Base-by-base conservation (phyloP, 2,329 filamentous ascomycete species). In the Trichophyton mentagrophytes region DNA sequence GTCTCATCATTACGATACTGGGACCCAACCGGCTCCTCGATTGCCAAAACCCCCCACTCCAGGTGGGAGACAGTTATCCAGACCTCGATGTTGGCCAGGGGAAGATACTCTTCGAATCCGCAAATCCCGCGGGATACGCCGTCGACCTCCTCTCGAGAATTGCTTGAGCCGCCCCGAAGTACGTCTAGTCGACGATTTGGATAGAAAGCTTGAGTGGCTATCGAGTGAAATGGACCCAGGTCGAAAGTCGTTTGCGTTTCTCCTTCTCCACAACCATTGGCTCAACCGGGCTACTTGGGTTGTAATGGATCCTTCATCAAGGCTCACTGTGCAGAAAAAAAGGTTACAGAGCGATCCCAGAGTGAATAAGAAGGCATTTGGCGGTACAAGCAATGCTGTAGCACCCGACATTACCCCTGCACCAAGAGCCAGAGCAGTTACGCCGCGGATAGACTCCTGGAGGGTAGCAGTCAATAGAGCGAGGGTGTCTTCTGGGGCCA, bases 261-360 rank as follows among this genome's bases (percentile, higher is more conserved):
- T 71, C 25, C 61, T 73, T 22, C 68, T 76, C 46, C 69, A 73
- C 36, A 75, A 74, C 56, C 74, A 75, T 61, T 76, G 74, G 73
- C 58, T 76, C n/a, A 76, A 75, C 59, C 68, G 63, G 46, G 66
- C 70, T 36, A 75, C 73, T 1, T 75, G 73, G 73, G 55, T 73
- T 20, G 72, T 76, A 30, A 67, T 69, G 46, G 73, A 75, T 60
- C 72, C 74, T 7, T 63, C 69, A n/a, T 75, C 72, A 30, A 68
- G 74, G 58, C 67, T 73, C 27, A 61, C 70, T 5, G 65, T 63
- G 4, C 66, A 73, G 42, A 63, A 64, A 27, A 70, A 70, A 62
- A 67, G 73, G 36, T 62, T 61, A 13, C 64, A 68, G 44, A 74
- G 74, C 33, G 72, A 75, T 61, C 71, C 73, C 8, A 67, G 73